Evolutionary conservation across 129 eudicot species (phyloP).

Genomic region (Glebionis coronaria): DNA sequence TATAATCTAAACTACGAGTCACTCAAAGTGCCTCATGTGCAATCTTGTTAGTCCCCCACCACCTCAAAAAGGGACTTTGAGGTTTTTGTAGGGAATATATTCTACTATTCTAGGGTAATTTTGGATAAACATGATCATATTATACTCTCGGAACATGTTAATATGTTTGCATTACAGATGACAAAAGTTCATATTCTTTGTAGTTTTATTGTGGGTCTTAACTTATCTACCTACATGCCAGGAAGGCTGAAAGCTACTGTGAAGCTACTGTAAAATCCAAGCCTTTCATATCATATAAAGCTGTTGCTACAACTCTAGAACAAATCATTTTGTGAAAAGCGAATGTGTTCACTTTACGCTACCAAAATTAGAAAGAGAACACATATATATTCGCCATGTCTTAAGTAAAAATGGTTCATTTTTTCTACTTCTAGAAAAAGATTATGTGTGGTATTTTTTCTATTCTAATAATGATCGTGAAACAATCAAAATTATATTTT

Average conservation of each 20-base stretch:
- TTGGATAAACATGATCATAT: conserved; percentile 22
- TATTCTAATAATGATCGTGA: not conserved
- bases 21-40: conserved; percentile 16
- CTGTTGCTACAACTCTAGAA: not conserved
- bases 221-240: too few relatives aligned
- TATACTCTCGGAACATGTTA: conserved; percentile 7
- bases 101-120: conserved; percentile 18
- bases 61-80: conserved; percentile 17
- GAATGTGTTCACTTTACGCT: conserved; percentile 20
- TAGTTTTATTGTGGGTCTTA: not conserved
- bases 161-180: not conserved
- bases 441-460: not conserved
- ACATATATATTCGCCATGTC: not conserved
- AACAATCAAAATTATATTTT: not conserved
- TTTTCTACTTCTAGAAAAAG: not conserved
- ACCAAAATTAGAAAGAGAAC: conserved; percentile 6
- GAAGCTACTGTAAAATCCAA: too few relatives aligned
- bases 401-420: not conserved
- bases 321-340: not conserved
- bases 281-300: not conserved
- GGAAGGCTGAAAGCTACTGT: too few relatives aligned
- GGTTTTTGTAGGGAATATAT: conserved; percentile 23
- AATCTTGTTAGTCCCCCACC: conserved; percentile 33
- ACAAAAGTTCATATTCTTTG: not conserved
- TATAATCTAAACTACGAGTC: conserved; percentile 15